Evolutionary conservation across 805 yeast genomes (phyloP).

Genomic region (Candida krabiensis): DNA sequence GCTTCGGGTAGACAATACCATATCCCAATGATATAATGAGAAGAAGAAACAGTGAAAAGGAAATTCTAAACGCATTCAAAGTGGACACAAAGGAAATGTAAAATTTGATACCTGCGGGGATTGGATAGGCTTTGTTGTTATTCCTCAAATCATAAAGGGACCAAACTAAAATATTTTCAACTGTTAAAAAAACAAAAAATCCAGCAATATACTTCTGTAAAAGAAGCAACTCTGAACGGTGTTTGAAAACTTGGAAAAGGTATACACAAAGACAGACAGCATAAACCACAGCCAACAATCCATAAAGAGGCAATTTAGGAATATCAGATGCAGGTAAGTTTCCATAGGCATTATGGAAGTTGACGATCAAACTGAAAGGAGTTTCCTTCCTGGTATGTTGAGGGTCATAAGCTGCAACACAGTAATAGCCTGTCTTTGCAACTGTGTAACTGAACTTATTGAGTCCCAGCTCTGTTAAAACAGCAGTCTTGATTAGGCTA

Average conservation of each 20-base stretch:
- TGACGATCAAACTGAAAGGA: slow-evolving; percentile 64
- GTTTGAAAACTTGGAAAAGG: slow-evolving; percentile 81
- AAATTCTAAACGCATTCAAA: slow-evolving; percentile 75
- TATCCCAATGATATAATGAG: slow-evolving; percentile 88
- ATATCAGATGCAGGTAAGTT: slow-evolving; percentile 85
- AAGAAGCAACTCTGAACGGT: slow-evolving; percentile 83
- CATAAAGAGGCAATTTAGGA: slow-evolving; percentile 88
- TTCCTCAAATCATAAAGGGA: slow-evolving; percentile 86
- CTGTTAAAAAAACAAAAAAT: slow-evolving; percentile 76
- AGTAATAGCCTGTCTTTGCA: slow-evolving; percentile 83
- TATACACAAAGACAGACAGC: slow-evolving; percentile 80
- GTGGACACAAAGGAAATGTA: slow-evolving; percentile 78
- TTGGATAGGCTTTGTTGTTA: slow-evolving; percentile 38
- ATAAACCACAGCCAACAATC: slow-evolving; percentile 79
- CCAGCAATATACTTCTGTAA: slow-evolving; percentile 89
- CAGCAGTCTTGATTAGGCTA: slow-evolving; percentile 56
- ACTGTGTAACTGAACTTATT: slow-evolving; percentile 65
- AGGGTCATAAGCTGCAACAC: slow-evolving; percentile 71
- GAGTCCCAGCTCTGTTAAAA: slow-evolving; percentile 56
- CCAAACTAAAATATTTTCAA: slow-evolving; percentile 87
- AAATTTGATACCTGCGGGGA: slow-evolving; percentile 51
- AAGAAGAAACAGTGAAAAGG: slow-evolving; percentile 85
- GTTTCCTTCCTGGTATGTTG: slow-evolving; percentile 25
- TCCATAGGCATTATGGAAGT: slow-evolving; percentile 92
- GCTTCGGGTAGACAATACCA: slow-evolving; percentile 88